phyloP scores from a whole-genome alignment of 257 asterid species.

The Penstemon davidsonii region DNA sequence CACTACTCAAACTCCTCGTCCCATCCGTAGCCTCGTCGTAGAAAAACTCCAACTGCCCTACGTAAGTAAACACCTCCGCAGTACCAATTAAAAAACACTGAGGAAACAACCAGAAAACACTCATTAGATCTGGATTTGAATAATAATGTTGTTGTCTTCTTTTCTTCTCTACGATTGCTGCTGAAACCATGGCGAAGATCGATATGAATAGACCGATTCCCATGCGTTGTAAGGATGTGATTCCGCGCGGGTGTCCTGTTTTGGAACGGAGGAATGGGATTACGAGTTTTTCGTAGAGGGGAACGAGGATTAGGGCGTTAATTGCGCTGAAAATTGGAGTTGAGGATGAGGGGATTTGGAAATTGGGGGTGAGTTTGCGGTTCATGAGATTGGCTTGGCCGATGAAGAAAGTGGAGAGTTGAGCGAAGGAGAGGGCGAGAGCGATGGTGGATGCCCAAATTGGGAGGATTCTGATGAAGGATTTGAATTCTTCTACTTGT shows the following conservation, averaged over 20 bases:
- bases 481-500: slow-evolving; percentile 65
- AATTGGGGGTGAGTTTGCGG: slow-evolving; percentile 52
- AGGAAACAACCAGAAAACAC: slow-evolving; percentile 72
- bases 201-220: slow-evolving; percentile 70
- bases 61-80: slow-evolving; percentile 77
- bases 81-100: slow-evolving; percentile 63
- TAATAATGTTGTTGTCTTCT: slow-evolving; percentile 20
- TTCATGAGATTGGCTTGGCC: slow-evolving; percentile 86
- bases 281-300: slow-evolving; percentile 54
- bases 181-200: slow-evolving; percentile 58
- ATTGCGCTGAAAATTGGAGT: slow-evolving; percentile 60
- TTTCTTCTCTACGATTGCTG: slow-evolving; percentile 60
- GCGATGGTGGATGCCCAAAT: slow-evolving; percentile 43
- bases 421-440: slow-evolving; percentile 10
- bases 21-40: slow-evolving; percentile 79
- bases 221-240: slow-evolving; percentile 71
- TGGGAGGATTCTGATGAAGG: slow-evolving; percentile 52
- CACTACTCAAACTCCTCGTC: slow-evolving; percentile 77
- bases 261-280: slow-evolving; percentile 56
- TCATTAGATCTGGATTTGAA: slow-evolving; percentile 30
- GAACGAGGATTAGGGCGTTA: slow-evolving; percentile 64
- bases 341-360: slow-evolving; percentile 63
- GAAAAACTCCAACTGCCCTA: slow-evolving; percentile 78
- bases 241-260: slow-evolving; percentile 66
- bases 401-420: slow-evolving; percentile 83